Evolutionary conservation across 306 rosid species (phyloP).

Genomic region (Fragaria iinumae): DNA sequence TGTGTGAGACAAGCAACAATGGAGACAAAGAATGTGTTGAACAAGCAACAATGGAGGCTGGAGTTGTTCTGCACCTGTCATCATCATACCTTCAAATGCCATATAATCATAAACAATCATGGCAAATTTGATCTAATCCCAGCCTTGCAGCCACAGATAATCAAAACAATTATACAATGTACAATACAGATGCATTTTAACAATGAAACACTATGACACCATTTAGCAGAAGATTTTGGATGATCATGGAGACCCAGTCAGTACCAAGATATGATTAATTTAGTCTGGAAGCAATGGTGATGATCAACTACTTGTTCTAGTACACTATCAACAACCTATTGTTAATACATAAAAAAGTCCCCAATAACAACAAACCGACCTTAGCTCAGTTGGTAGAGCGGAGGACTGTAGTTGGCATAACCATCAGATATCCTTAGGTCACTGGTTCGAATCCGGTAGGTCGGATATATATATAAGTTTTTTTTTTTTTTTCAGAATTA

Average conservation of each 20-base stretch:
- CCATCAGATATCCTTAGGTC: constrained; percentile 25
- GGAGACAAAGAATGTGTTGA: not conserved
- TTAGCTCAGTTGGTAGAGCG: constrained; percentile 30
- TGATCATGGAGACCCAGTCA: not conserved
- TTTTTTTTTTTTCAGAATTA: not conserved
- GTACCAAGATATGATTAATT: not conserved
- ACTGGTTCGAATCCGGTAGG: constrained; percentile 27
- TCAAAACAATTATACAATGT: not conserved
- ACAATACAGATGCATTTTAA: not conserved
- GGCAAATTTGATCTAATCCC: not conserved
- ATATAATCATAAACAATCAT: not conserved
- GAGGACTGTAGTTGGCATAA: constrained; percentile 16
- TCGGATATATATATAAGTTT: too few relatives aligned
- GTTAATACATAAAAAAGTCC: not conserved
- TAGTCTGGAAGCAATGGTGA: not conserved
- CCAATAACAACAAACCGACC: not conserved
- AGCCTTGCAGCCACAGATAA: not conserved
- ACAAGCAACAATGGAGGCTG: not conserved
- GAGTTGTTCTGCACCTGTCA: not conserved
- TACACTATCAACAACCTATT: too few relatives aligned
- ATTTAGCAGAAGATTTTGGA: not conserved
- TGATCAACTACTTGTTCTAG: not conserved
- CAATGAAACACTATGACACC: not conserved
- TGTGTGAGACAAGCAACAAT: not conserved
- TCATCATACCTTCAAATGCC: not conserved